Conservation (phyloP, 768 basidiomycete genomes). For the Wakefieldia striispora region DNA sequence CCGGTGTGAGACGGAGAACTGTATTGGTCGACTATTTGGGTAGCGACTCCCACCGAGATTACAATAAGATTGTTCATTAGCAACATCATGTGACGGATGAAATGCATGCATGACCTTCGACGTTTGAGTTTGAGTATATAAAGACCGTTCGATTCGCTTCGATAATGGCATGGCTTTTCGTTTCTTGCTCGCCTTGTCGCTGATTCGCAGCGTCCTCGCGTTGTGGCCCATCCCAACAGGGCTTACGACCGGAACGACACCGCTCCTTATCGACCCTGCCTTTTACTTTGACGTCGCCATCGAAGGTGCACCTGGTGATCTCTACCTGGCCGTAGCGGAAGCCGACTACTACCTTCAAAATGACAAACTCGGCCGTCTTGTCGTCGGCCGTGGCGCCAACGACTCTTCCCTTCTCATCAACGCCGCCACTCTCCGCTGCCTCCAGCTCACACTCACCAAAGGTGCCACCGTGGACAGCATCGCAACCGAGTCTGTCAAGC, state of each 20-base stretch:
- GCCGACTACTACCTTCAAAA: slow-evolving; percentile 30
- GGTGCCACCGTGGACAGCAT: slow-evolving; percentile 29
- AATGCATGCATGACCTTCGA: too few species aligned
- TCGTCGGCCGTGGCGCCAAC: slow-evolving; percentile 38
- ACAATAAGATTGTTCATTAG: too few species aligned
- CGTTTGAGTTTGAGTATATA: too few species aligned
- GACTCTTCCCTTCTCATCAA: slow-evolving; percentile 26
- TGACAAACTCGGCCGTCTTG: slow-evolving; percentile 40
- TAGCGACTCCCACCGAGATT: slow-evolving; percentile 7
- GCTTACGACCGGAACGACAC: slow-evolving; percentile 24
- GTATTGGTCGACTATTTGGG: slow-evolving; percentile 40
- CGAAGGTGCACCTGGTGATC: slow-evolving; percentile 29
- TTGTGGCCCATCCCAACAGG: slow-evolving; percentile 35
- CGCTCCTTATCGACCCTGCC: slow-evolving; percentile 22
- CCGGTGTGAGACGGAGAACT: slow-evolving; percentile 51
- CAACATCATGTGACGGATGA: too few species aligned
- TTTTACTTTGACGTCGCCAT: slow-evolving; percentile 32
- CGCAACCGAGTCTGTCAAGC: slow-evolving; percentile 33
- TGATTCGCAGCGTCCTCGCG: slow-evolving; percentile 12
- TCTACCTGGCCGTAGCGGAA: slow-evolving; percentile 33
- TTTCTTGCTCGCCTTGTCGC: slow-evolving; percentile 6
- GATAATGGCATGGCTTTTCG: background rate
- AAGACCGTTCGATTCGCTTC: too few species aligned
- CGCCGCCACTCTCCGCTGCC: slow-evolving; percentile 25
- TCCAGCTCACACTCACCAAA: slow-evolving; percentile 27